Base-by-base conservation (phyloP, 2,329 filamentous ascomycete species). In the Fusarium pseudoanthophilum region DNA sequence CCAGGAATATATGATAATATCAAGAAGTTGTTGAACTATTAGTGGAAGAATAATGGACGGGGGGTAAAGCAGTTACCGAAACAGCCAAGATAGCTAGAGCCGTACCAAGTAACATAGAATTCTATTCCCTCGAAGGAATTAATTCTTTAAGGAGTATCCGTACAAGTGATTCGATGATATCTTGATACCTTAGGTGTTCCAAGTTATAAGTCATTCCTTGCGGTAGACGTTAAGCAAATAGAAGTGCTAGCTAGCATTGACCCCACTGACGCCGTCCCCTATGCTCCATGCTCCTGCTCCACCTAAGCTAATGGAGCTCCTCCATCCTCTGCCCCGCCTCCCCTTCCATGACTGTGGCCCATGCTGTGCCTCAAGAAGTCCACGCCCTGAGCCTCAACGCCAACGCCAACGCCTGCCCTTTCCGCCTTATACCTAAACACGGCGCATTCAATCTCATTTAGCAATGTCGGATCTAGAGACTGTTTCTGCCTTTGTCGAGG, bases 401-500 rank as follows among this genome's bases (percentile, higher is more conserved):
- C 30, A 32, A 32, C 30, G 74, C 65, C 64, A 62, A 67, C 74
- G 61, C 53, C 63, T 53, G 52, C 45, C 49, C 39, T 49, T 58
- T 39, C 57, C 46, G 57, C 61, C 48, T 26, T 46, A 28, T 51
- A 60, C 26, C 52, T 49, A 48, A 58, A 45, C 56, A 24, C 53
- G 60, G 60, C 67, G 62, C 67, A 65, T 64, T 71, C 49, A 32
- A 48, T n/a, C 55, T 57, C 16, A 51, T 30, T 49, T 28, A 58
- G 63, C 36, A 66, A 84, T 84, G 82, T 83, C 82, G 42, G 80
- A 83, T 36, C 72, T 84, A 55, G 82, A 84, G 68, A 83, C 77
- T 26, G 87, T 94, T 74, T 93, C 95, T 76, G 92, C 95, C 58
- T 99, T 98, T 83, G 92, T 99, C 75, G 92, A 97, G 85, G 94